phyloP scores from a whole-genome alignment of 345 rosid genomes.

The Euphorbia tirucalli region DNA sequence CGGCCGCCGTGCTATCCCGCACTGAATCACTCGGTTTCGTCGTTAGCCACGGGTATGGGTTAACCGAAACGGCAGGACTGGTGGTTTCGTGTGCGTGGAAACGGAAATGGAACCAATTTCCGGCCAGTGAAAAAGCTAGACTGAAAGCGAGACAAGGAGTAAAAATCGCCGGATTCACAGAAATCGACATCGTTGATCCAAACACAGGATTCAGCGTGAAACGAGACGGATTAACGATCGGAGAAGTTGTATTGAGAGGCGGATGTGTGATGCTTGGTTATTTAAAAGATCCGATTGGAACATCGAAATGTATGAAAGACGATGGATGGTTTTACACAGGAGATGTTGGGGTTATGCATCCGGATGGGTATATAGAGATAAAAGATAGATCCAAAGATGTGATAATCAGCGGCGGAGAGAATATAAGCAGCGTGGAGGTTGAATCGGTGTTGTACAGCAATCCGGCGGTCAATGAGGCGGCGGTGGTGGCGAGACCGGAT shows the following conservation, averaged over 20 bases:
- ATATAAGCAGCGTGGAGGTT: constrained; percentile 27
- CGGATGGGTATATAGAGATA: constrained; percentile 28
- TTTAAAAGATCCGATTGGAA: constrained; percentile 13
- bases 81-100: constrained; percentile 26
- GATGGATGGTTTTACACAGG: constrained; percentile 30
- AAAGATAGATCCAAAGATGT: constrained; percentile 30
- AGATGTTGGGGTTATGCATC: constrained; percentile 26
- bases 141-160: constrained; percentile 33
- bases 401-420: constrained; percentile 34
- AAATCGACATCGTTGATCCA: constrained; percentile 12
- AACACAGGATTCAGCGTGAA: constrained; percentile 15
- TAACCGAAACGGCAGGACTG: constrained; percentile 20
- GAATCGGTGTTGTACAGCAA: constrained; percentile 18
- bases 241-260: constrained; percentile 23
- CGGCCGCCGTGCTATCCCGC: constrained; percentile 11
- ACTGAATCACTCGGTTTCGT: constrained; percentile 24
- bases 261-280: constrained; percentile 24
- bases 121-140: constrained; percentile 15
- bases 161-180: constrained; percentile 6
- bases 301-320: constrained; percentile 15
- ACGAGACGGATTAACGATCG: constrained; percentile 20
- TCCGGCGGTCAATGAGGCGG: constrained; percentile 26
- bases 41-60: constrained; percentile 31
- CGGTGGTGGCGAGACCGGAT: constrained; percentile 28
- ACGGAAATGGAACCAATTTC: constrained; percentile 18